Percentiles rank a stretch among this genome's conserved stretches.
Evolutionary conservation across 768 basidiomycete genomes (phyloP).

Genomic region (Phanerodontia chrysosporium): DNA sequence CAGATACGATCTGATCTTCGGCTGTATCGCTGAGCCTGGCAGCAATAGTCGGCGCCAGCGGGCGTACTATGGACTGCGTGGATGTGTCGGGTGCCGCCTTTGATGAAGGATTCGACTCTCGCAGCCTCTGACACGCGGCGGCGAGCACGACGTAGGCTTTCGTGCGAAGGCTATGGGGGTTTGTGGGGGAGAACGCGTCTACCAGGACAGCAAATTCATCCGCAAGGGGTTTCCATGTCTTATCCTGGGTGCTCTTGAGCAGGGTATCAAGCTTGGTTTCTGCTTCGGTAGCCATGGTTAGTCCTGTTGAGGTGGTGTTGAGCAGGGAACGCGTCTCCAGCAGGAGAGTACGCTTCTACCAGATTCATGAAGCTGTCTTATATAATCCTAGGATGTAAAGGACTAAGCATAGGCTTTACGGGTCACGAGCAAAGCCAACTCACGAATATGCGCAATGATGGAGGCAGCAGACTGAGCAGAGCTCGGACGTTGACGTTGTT

Average conservation of each 20-base stretch:
- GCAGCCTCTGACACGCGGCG: slow-evolving; percentile 58
- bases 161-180: slow-evolving; percentile 42
- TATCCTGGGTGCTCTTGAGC: slow-evolving; percentile 27
- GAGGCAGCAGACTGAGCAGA: no score
- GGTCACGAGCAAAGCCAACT: no score
- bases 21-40: slow-evolving; percentile 51
- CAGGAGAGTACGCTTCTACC: background rate
- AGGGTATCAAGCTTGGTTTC: slow-evolving; percentile 28
- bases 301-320: background rate
- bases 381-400: no score
- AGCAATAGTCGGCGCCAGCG: slow-evolving; percentile 48
- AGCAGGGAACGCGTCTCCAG: background rate
- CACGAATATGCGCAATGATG: no score
- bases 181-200: slow-evolving; percentile 48
- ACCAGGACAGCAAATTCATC: slow-evolving; percentile 53
- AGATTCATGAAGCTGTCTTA: no score
- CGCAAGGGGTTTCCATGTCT: slow-evolving; percentile 36
- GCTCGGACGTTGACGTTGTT: background rate
- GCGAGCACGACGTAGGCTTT: slow-evolving; percentile 72
- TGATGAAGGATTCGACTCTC: slow-evolving; percentile 32
- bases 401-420: no score
- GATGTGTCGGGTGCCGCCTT: slow-evolving; percentile 40
- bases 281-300: slow-evolving; percentile 13
- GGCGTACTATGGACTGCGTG: slow-evolving; percentile 44
- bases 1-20: slow-evolving; percentile 47